A percentile compares a stretch with the other conserved stretches of the same genome.
Evolutionary conservation across 352 stramenopile genomes (phyloP).

Genomic region (Pythium coloratum): DNA sequence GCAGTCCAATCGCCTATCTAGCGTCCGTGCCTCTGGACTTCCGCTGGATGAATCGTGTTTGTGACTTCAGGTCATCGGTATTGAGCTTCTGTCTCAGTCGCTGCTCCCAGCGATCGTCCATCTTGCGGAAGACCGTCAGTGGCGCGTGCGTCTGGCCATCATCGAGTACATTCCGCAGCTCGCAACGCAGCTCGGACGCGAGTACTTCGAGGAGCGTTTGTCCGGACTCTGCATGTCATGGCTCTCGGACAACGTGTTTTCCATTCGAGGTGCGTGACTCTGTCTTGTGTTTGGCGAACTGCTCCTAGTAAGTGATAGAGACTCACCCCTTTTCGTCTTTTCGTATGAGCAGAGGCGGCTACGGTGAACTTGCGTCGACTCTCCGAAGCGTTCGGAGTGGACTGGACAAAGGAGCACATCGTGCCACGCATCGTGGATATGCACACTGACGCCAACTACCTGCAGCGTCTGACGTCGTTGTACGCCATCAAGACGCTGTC

Average conservation of each 20-base stretch:
- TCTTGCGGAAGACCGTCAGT: conserved; percentile 98
- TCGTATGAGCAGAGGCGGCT: conserved; percentile 74
- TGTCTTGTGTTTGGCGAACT: not conserved
- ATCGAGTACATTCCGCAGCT: conserved; percentile 98
- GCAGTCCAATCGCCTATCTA: not conserved
- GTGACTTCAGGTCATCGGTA: conserved; percentile 89
- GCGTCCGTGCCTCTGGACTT: no score
- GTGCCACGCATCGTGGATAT: conserved; percentile 95
- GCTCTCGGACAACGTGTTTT: conserved; percentile 97
- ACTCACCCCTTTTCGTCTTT: not conserved
- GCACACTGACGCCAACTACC: conserved; percentile 92
- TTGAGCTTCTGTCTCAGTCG: conserved; percentile 96
- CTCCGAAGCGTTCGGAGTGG: conserved; percentile 93
- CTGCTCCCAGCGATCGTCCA: conserved; percentile 97
- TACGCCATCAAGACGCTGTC: conserved; percentile 86
- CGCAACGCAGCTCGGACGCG: conserved; percentile 92
- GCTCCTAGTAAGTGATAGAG: not conserved
- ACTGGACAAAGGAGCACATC: conserved; percentile 94
- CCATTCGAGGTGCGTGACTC: conserved; percentile 79
- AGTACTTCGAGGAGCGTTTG: conserved; percentile 97
- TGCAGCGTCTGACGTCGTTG: conserved; percentile 93
- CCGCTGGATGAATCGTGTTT: no score
- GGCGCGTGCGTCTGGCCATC: conserved; percentile 97
- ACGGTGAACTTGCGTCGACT: conserved; percentile 95
- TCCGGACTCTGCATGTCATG: conserved; percentile 95